A percentile compares a stretch with the other conserved stretches of the same genome.
phyloP scores from a whole-genome alignment of 1,284 basidiomycete genomes.

The Cronartium quercuum region DNA sequence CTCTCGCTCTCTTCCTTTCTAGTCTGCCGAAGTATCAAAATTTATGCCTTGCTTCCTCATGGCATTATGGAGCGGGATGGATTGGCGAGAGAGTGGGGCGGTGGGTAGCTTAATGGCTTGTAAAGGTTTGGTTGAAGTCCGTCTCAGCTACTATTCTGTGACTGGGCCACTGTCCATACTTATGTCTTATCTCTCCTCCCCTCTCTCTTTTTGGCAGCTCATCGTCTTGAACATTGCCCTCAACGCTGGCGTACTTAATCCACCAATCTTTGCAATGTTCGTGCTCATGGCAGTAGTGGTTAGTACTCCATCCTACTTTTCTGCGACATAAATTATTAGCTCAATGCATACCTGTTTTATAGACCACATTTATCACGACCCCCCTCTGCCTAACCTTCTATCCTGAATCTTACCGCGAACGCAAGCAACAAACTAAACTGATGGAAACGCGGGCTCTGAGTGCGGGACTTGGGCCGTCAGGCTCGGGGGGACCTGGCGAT shows the following conservation, averaged over 20 bases:
- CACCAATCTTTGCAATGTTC: constrained; percentile 68
- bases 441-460: neutral
- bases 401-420: constrained; percentile 49
- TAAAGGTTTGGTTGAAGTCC: constrained; percentile 62
- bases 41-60: constrained; percentile 52
- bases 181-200: neutral
- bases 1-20: neutral
- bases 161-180: constrained; percentile 43
- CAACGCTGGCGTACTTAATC: constrained; percentile 68
- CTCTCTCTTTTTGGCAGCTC: constrained; percentile 53
- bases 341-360: neutral
- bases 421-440: constrained; percentile 45
- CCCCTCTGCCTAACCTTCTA: constrained; percentile 51
- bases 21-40: constrained; percentile 19
- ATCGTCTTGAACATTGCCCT: constrained; percentile 90
- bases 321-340: neutral
- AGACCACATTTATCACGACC: constrained; percentile 50
- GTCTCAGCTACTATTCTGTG: neutral
- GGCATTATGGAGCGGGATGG: constrained; percentile 64
- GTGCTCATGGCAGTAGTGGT: constrained; percentile 78
- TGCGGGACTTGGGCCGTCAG: constrained; percentile 19
- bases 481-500: constrained; percentile 35
- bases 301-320: constrained; percentile 47
- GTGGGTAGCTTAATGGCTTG: constrained; percentile 88
- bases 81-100: constrained; percentile 69